Conservation (phyloP, 257 asterid genomes). For the Knoxia roxburghii region DNA sequence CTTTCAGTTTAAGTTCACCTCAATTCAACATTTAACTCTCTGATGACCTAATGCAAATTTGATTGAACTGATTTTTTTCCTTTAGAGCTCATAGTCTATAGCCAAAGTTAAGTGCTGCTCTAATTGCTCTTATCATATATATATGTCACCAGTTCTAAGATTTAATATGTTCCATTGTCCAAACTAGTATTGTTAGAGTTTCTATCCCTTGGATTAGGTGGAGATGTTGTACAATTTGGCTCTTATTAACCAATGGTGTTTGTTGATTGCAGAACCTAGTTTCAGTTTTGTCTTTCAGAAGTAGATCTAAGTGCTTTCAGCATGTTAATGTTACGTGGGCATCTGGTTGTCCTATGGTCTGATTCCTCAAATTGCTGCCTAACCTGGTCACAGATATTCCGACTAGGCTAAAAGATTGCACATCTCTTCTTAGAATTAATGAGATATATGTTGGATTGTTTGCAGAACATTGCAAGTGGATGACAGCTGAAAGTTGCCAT, state of each 20-base stretch:
- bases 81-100: not conserved
- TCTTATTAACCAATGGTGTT: not conserved
- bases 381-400: not conserved
- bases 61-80: not conserved
- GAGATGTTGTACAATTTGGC: not conserved
- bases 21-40: not conserved
- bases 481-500: conserved; percentile 44
- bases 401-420: not conserved
- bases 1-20: not conserved
- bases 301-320: not conserved
- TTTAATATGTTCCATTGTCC: not conserved
- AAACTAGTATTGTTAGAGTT: not conserved
- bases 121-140: not conserved
- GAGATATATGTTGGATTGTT: conserved; percentile 17
- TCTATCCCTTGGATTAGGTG: not conserved
- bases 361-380: not conserved
- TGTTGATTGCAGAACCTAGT: not conserved
- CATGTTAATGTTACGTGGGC: too few species aligned
- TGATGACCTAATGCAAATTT: too few species aligned
- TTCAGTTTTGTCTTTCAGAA: not conserved
- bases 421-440: not conserved
- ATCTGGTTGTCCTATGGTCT: not conserved
- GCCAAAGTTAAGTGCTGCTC: not conserved
- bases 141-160: not conserved
- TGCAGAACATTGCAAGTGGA: conserved; percentile 73